phyloP scores from a whole-genome alignment of 345 rosid species.

The Eucalyptus caleyi region DNA sequence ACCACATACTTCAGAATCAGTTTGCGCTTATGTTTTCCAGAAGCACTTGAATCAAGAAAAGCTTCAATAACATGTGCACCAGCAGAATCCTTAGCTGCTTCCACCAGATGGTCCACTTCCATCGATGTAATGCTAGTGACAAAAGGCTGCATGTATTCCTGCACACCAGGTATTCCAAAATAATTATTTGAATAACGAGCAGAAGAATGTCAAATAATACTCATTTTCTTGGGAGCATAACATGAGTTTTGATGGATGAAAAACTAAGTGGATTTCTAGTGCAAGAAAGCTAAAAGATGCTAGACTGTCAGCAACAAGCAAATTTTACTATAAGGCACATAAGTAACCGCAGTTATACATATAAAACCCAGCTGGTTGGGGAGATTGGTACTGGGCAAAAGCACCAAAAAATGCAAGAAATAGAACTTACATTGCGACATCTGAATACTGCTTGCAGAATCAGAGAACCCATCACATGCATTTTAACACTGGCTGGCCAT shows the following conservation, averaged over 20 bases:
- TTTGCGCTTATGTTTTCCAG: constrained; percentile 64
- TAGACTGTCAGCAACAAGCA: neutral
- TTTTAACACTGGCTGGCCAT: constrained; percentile 65
- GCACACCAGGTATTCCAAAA: constrained; percentile 3
- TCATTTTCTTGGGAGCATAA: neutral
- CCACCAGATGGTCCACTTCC: constrained; percentile 57
- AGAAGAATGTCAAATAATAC: neutral
- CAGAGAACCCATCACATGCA: constrained; percentile 79
- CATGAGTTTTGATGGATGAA: neutral
- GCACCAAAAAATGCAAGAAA: neutral
- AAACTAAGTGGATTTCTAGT: neutral
- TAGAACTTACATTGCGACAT: constrained; percentile 59
- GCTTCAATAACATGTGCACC: constrained; percentile 92
- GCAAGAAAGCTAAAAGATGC: neutral
- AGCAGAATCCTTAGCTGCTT: constrained; percentile 64
- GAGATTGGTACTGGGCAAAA: neutral
- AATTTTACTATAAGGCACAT: neutral
- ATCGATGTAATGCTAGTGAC: constrained; percentile 56
- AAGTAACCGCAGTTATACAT: neutral
- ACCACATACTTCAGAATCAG: constrained; percentile 55
- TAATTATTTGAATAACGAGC: neutral
- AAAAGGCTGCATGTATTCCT: constrained; percentile 72
- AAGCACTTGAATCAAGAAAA: constrained; percentile 62
- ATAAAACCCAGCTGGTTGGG: neutral
- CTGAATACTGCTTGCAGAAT: constrained; percentile 81